These are phyloP conservation scores for Quercus gilva DNA, from an alignment of 306 rosid species.

Conservation along the genomic window DNA sequence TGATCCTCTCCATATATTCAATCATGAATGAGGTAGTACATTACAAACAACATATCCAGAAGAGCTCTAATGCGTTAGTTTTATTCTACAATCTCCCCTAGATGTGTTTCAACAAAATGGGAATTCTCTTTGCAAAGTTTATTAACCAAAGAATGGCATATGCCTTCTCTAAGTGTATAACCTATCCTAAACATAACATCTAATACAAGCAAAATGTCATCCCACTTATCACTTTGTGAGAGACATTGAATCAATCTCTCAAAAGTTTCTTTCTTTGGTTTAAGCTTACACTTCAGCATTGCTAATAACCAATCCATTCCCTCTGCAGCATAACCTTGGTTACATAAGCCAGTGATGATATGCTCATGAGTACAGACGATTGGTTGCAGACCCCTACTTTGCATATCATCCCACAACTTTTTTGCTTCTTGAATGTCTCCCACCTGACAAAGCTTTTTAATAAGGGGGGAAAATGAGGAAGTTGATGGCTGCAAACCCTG, in stretches of 20 bases:
- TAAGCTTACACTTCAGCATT: constrained; percentile 46
- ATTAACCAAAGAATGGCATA: constrained; percentile 36
- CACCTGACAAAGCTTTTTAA: constrained; percentile 41
- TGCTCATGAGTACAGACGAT: constrained; percentile 26
- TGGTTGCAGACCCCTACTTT: constrained; percentile 43
- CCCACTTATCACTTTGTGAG: constrained; percentile 38
- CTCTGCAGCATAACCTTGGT: constrained; percentile 42
- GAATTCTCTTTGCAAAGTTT: constrained; percentile 33
- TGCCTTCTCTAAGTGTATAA: constrained; percentile 38
- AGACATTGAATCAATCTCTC: constrained; percentile 44
- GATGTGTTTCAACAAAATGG: constrained; percentile 25
- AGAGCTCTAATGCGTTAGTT: constrained; percentile 16
- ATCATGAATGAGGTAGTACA: constrained; percentile 8
- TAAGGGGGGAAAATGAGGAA: constrained; percentile 38
- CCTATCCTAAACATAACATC: constrained; percentile 57
- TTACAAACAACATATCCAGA: constrained; percentile 22
- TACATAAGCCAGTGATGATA: constrained; percentile 44
- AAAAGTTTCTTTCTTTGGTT: constrained; percentile 50
- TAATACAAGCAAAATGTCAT: constrained; percentile 60
- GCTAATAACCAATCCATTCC: constrained; percentile 56
- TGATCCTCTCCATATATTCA: constrained; percentile 7
- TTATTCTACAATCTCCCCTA: constrained; percentile 44
- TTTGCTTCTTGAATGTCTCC: constrained; percentile 46
- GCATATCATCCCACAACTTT: constrained; percentile 56
- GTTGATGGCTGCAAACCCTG: constrained; percentile 54